Percentiles rank a stretch among this genome's conserved stretches.
phyloP scores from a whole-genome alignment of 805 yeast species.

The Schwanniomyces pseudopolymorphus region DNA sequence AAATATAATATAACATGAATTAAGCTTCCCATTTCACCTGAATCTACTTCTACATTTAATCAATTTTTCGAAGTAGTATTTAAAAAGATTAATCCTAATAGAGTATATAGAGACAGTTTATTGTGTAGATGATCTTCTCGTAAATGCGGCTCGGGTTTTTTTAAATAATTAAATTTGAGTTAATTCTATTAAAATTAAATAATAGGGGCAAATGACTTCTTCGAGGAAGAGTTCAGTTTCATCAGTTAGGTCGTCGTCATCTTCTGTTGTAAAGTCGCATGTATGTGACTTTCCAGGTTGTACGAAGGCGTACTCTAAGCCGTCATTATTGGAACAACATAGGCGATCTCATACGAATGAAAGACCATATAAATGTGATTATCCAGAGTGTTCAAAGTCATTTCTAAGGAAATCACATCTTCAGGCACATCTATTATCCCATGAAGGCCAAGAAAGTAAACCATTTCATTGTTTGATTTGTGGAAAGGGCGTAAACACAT shows the following conservation, averaged over 20 bases:
- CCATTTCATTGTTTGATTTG: conserved; percentile 76
- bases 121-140: neutral
- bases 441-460: conserved; percentile 49
- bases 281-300: conserved; percentile 67
- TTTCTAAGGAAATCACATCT: conserved; percentile 80
- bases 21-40: no score
- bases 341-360: conserved; percentile 74
- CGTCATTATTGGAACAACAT: conserved; percentile 82
- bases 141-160: conserved; percentile 1
- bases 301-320: conserved; percentile 73
- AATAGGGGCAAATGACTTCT: conserved; percentile 7
- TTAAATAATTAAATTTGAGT: neutral
- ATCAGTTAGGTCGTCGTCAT: conserved; percentile 18
- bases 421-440: conserved; percentile 71
- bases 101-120: no score
- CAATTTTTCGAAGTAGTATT: no score
- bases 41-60: no score
- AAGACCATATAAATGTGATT: conserved; percentile 68
- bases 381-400: conserved; percentile 54
- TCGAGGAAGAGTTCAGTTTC: conserved; percentile 13
- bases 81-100: no score
- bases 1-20: no score
- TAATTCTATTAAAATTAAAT: neutral
- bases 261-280: conserved; percentile 57
- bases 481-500: conserved; percentile 76